phyloP scores from a whole-genome alignment of 1,284 basidiomycete species.

The Malassezia restricta region DNA sequence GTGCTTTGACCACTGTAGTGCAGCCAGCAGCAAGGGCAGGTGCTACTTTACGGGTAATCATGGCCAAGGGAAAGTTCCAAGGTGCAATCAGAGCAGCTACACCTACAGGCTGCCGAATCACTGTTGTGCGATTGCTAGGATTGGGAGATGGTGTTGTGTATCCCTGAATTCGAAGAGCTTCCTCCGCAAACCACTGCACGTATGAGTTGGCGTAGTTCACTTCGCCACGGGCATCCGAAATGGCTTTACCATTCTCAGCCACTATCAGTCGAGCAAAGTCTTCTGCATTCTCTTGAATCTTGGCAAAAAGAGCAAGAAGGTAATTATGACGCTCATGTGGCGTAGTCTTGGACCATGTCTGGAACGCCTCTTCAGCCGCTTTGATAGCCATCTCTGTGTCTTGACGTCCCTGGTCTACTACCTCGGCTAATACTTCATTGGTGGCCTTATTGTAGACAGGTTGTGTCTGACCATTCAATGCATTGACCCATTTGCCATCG shows the following conservation, averaged over 20 bases:
- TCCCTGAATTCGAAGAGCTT: constrained; percentile 48
- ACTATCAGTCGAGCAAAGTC: constrained; percentile 44
- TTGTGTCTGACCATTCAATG: constrained; percentile 26
- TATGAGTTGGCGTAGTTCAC: constrained; percentile 40
- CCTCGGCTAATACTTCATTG: constrained; percentile 28
- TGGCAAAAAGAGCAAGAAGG: constrained; percentile 33
- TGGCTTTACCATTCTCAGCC: constrained; percentile 42
- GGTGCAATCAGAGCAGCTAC: constrained; percentile 49
- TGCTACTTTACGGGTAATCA: constrained; percentile 70
- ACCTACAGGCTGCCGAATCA: constrained; percentile 79
- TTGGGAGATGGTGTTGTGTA: constrained; percentile 72
- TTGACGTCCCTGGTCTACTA: constrained; percentile 32
- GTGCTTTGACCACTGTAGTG: constrained; percentile 87
- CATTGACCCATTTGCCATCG: constrained; percentile 35
- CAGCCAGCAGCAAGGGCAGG: constrained; percentile 85
- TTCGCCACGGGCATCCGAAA: constrained; percentile 41
- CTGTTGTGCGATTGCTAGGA: constrained; percentile 64
- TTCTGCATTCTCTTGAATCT: constrained; percentile 29
- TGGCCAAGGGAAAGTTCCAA: constrained; percentile 44
- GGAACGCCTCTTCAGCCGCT: constrained; percentile 31
- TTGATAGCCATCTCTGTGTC: constrained; percentile 37
- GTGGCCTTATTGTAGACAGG: constrained; percentile 44
- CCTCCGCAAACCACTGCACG: constrained; percentile 41
- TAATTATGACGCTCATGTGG: constrained; percentile 39
- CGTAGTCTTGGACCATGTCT: constrained; percentile 35